phyloP scores from a whole-genome alignment of 2,329 filamentous ascomycete genomes.

The Hysterium pulicare region DNA sequence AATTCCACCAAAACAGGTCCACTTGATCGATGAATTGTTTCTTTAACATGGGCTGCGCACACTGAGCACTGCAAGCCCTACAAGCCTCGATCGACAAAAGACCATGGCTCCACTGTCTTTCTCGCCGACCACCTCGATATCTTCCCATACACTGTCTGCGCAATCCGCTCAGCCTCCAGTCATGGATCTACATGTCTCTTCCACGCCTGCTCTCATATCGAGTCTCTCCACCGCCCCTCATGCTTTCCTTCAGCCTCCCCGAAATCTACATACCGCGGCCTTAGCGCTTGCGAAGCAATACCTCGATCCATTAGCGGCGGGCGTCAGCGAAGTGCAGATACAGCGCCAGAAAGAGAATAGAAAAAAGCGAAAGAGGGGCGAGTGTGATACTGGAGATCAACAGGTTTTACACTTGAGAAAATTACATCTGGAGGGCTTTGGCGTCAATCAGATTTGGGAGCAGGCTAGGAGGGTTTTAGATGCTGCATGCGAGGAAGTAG shows the following conservation, averaged over 20 bases:
- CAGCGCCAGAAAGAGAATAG: conserved; percentile 63
- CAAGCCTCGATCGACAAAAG: too few relatives aligned
- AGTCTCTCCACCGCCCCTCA: conserved; percentile 63
- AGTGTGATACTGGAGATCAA: conserved; percentile 45
- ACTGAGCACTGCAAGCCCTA: too few relatives aligned
- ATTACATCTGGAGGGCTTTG: conserved; percentile 83
- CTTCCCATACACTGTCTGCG: conserved; percentile 38
- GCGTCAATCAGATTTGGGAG: conserved; percentile 87
- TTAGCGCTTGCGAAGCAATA: conserved; percentile 75
- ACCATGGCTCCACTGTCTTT: conserved; percentile 10
- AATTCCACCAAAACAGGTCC: too few relatives aligned
- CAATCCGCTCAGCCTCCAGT: conserved; percentile 33
- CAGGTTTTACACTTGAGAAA: conserved; percentile 71
- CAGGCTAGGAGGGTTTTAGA: conserved; percentile 83
- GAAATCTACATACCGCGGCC: conserved; percentile 64
- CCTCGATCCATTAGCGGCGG: conserved; percentile 72
- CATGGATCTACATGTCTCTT: conserved; percentile 27
- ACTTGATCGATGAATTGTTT: too few relatives aligned
- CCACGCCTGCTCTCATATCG: conserved; percentile 50
- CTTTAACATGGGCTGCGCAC: too few relatives aligned
- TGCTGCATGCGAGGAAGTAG: conserved; percentile 55
- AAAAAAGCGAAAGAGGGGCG: conserved; percentile 72
- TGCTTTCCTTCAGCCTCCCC: conserved; percentile 70
- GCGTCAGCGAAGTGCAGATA: conserved; percentile 70
- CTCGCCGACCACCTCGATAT: conserved; percentile 39